Evolutionary conservation across 208 protist genomes (phyloP).

Genomic region (Leishmania mexicana): DNA sequence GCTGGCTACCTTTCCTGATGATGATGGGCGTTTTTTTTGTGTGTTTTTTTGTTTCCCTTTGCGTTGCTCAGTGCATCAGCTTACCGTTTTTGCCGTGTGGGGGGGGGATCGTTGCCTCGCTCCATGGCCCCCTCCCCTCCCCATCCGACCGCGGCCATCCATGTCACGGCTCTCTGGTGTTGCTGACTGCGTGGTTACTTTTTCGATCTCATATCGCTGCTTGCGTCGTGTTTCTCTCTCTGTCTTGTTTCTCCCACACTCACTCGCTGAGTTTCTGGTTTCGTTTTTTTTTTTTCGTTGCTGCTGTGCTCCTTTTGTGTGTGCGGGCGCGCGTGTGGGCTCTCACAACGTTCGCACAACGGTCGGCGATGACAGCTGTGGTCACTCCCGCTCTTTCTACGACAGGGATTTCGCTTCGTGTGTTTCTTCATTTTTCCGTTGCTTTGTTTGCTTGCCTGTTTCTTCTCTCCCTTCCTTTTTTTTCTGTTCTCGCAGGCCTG

Average conservation of each 20-base stretch:
- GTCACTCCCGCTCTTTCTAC: background rate
- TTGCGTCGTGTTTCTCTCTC: background rate
- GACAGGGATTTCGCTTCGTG: no score
- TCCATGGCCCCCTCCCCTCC: background rate
- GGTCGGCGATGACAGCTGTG: no score
- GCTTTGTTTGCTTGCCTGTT: background rate
- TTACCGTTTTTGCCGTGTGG: background rate
- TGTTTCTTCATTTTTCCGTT: no score
- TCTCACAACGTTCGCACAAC: background rate
- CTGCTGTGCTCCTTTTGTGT: background rate
- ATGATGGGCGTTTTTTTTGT: background rate
- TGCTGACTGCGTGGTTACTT: background rate
- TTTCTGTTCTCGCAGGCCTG: background rate
- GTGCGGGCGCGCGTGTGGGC: background rate
- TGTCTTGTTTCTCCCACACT: background rate
- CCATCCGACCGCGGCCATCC: background rate
- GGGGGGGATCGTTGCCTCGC: no score
- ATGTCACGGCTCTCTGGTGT: background rate
- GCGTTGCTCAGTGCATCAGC: background rate
- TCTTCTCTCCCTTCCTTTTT: background rate
- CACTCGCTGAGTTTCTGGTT: background rate
- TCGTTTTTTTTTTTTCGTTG: background rate
- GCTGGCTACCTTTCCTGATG: background rate
- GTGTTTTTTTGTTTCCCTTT: background rate
- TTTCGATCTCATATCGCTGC: background rate